Evolutionary conservation across 768 basidiomycete species (phyloP).

Genomic region (Boletus edulis): DNA sequence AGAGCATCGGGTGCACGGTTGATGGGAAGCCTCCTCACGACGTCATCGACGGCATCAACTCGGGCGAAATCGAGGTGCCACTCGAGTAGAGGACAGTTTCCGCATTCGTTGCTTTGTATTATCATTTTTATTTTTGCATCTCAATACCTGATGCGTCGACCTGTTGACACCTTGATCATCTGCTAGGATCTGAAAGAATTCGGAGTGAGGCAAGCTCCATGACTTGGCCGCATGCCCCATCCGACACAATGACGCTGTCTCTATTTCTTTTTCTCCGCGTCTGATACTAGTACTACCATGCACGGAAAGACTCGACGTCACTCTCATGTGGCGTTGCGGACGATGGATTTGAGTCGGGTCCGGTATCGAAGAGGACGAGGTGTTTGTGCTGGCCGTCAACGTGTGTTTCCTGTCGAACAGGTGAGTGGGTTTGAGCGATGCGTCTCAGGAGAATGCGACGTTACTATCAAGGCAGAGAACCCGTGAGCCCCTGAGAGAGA

Average conservation of each 20-base stretch:
- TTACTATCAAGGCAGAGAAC: slow-evolving; percentile 75
- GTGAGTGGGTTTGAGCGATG: not conserved
- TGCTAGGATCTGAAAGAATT: not conserved
- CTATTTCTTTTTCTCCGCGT: no score
- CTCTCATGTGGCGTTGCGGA: slow-evolving; percentile 55
- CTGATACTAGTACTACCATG: no score
- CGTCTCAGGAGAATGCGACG: slow-evolving; percentile 13
- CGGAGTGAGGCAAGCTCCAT: not conserved
- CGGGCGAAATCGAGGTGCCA: slow-evolving; percentile 82
- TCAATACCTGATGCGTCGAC: not conserved
- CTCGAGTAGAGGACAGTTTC: slow-evolving; percentile 58
- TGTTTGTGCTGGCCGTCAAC: slow-evolving; percentile 42
- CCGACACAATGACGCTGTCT: no score
- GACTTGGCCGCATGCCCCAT: no score
- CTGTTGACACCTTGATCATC: not conserved
- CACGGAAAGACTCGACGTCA: no score
- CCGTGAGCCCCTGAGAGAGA: slow-evolving; percentile 68
- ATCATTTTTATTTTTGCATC: slow-evolving; percentile 12
- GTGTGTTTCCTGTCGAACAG: slow-evolving; percentile 51
- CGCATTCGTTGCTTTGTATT: slow-evolving; percentile 21
- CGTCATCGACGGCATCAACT: slow-evolving; percentile 83
- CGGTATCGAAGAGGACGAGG: slow-evolving; percentile 78
- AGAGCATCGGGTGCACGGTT: slow-evolving; percentile 95
- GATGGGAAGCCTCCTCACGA: slow-evolving; percentile 94
- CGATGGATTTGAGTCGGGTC: slow-evolving; percentile 73